phyloP scores from a whole-genome alignment of 768 basidiomycete genomes.

The Collybiopsis luxurians region DNA sequence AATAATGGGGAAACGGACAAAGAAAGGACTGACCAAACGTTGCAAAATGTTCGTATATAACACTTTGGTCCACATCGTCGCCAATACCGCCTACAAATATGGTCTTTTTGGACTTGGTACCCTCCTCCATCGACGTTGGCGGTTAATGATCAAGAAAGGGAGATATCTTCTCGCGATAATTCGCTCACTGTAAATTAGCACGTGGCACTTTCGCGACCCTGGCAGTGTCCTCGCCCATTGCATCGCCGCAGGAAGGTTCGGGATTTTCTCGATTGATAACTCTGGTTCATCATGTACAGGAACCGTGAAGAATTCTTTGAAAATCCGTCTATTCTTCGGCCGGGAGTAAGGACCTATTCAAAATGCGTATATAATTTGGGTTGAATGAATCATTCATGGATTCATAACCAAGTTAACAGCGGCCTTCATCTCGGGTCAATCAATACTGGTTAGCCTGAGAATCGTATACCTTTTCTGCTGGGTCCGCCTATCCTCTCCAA shows the following conservation, averaged over 20 bases:
- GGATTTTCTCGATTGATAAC: no score
- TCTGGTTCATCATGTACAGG: no score
- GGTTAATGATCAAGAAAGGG: slow-evolving; percentile 25
- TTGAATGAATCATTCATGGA: no score
- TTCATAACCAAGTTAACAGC: not conserved
- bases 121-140: slow-evolving; percentile 63
- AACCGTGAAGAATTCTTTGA: no score
- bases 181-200: slow-evolving; percentile 21
- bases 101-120: slow-evolving; percentile 81
- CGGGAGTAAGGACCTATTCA: no score
- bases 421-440: slow-evolving; percentile 9
- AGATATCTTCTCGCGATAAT: slow-evolving; percentile 37
- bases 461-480: slow-evolving; percentile 21
- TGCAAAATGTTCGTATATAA: slow-evolving; percentile 77
- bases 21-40: slow-evolving; percentile 70
- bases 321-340: no score
- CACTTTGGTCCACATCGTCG: slow-evolving; percentile 79
- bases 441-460: slow-evolving; percentile 27
- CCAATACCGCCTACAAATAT: slow-evolving; percentile 81
- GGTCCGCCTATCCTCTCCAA: slow-evolving; percentile 16
- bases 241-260: no score
- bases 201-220: slow-evolving; percentile 25
- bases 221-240: no score
- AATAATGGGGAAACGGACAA: not conserved
- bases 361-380: no score